Evolutionary conservation across 176 grass and related monocot genomes (phyloP).

Genomic region (Zizania latifolia): DNA sequence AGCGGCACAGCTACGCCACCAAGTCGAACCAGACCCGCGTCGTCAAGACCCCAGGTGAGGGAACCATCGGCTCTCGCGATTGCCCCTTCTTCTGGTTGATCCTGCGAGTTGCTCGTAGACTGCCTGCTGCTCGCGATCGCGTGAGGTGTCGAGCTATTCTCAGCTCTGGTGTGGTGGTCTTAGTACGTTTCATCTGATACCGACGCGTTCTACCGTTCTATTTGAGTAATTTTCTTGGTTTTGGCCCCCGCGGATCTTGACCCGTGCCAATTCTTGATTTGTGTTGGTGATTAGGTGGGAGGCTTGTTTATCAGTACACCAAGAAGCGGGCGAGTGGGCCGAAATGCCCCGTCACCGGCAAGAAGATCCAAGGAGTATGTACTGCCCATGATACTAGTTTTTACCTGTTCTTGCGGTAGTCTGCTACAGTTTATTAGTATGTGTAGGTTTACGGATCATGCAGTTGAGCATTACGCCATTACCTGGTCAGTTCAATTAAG

Average conservation of each 20-base stretch:
- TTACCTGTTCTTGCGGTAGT: not conserved
- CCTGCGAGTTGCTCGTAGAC: not conserved
- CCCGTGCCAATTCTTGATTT: not conserved
- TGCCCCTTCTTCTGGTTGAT: not conserved
- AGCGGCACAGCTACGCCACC: slow-evolving; percentile 72
- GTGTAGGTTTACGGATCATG: not conserved
- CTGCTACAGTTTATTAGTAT: not conserved
- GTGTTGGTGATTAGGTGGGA: slow-evolving; percentile 49
- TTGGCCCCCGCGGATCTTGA: not conserved
- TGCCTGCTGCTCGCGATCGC: not conserved
- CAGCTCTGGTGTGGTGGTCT: not conserved
- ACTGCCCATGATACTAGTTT: not conserved
- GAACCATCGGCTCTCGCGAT: not conserved
- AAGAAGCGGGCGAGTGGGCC: slow-evolving; percentile 81
- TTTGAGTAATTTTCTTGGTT: not conserved
- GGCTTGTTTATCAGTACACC: slow-evolving; percentile 83
- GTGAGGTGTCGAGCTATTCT: not conserved
- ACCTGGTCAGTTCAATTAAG: not conserved
- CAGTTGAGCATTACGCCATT: not conserved
- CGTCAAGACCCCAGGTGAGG: slow-evolving; percentile 60
- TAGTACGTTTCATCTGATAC: not conserved
- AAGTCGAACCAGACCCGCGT: slow-evolving; percentile 78
- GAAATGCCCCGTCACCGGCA: slow-evolving; percentile 81
- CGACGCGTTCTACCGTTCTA: not conserved
- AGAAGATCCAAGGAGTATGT: slow-evolving; percentile 88